These are phyloP conservation scores for Pogostemon cablin DNA, from an alignment of 257 asterid genomes.

Conservation along the genomic window DNA sequence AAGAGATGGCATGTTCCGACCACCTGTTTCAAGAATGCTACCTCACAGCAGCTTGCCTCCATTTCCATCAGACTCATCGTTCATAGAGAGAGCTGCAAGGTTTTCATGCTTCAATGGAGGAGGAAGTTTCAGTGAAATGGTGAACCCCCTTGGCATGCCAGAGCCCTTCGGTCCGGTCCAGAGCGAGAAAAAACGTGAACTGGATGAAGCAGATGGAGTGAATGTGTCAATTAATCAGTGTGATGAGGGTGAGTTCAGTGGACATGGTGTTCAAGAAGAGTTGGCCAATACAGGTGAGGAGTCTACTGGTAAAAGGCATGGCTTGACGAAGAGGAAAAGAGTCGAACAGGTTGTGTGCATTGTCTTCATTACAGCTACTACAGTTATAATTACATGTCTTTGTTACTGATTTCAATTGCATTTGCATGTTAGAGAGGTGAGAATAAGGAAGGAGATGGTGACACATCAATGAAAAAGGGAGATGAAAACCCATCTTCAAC, in stretches of 20 bases:
- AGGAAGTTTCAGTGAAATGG: conserved; percentile 54
- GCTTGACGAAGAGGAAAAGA: conserved; percentile 66
- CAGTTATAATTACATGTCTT: neutral
- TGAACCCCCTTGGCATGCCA: conserved; percentile 47
- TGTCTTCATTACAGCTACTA: neutral
- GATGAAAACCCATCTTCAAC: conserved; percentile 42
- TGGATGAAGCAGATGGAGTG: conserved; percentile 46
- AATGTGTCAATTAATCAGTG: conserved; percentile 44
- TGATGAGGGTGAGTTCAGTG: conserved; percentile 63
- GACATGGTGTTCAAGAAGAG: conserved; percentile 56
- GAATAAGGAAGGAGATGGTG: conserved; percentile 38
- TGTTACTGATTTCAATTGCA: conserved; percentile 17
- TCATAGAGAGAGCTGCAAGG: conserved; percentile 70
- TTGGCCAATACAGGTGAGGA: conserved; percentile 20
- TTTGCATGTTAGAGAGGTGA: conserved; percentile 43
- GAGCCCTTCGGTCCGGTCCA: conserved; percentile 34
- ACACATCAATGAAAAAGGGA: conserved; percentile 40
- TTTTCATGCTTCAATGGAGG: conserved; percentile 71
- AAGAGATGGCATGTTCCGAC: conserved; percentile 51
- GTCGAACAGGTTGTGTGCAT: conserved; percentile 46
- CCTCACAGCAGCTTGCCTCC: conserved; percentile 55
- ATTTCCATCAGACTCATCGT: conserved; percentile 66
- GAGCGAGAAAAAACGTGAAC: conserved; percentile 43
- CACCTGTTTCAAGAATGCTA: conserved; percentile 45
- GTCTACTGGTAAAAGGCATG: neutral